Conservation (phyloP, 352 stramenopile species). For the Phytophthora pluvialis region DNA sequence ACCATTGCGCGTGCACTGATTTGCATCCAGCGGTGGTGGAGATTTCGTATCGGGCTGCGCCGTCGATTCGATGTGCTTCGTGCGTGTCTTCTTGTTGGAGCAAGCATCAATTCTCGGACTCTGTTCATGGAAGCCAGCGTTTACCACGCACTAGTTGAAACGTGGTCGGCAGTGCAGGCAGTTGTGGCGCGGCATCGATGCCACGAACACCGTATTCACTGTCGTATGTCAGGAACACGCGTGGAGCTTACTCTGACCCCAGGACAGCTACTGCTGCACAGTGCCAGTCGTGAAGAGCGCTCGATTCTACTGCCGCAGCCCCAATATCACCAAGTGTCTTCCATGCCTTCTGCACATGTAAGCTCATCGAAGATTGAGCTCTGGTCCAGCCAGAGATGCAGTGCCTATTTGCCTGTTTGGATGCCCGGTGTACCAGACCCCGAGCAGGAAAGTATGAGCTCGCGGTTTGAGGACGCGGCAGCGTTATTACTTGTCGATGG, state of each 20-base stretch:
- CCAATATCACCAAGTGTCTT: conserved; percentile 26
- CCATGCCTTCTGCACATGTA: conserved; percentile 19
- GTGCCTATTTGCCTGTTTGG: conserved; percentile 65
- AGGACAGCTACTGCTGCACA: conserved; percentile 42
- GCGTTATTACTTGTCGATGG: conserved; percentile 56
- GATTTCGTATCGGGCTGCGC: conserved; percentile 48
- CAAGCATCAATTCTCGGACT: conserved; percentile 63
- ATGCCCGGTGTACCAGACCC: conserved; percentile 59
- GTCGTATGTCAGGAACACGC: conserved; percentile 37
- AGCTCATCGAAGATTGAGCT: conserved; percentile 44
- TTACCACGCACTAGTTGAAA: conserved; percentile 49
- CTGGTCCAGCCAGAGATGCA: conserved; percentile 53
- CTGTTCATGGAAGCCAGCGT: conserved; percentile 74
- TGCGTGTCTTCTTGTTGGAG: conserved; percentile 53
- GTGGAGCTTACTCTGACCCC: conserved; percentile 58
- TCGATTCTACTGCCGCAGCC: conserved; percentile 36
- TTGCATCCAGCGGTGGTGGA: conserved; percentile 82
- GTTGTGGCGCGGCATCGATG: conserved; percentile 43
- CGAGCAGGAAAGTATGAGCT: conserved; percentile 67
- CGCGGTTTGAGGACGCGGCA: conserved; percentile 57
- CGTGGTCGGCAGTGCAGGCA: conserved; percentile 42
- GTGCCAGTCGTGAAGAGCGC: conserved; percentile 31
- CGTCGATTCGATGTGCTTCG: conserved; percentile 59
- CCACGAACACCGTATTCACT: conserved; percentile 60
- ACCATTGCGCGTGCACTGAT: conserved; percentile 56